A percentile compares a stretch with the other conserved stretches of the same genome.
Evolutionary conservation across 2,329 filamentous ascomycete species (phyloP).

Genomic region (Phaeosphaeriaceae sp.): DNA sequence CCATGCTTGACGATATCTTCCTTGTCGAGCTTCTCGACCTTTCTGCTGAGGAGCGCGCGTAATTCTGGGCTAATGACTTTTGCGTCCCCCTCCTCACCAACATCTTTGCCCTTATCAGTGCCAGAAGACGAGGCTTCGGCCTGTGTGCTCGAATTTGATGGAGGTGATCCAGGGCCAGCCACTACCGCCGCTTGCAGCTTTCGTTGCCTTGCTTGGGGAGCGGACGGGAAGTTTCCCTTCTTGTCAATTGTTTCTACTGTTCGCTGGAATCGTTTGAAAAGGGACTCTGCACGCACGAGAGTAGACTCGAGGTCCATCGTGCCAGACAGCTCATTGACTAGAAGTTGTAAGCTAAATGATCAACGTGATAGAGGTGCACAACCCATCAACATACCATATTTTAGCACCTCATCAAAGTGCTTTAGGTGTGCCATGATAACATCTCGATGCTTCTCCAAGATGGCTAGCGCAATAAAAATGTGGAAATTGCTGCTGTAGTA

Average conservation of each 20-base stretch:
- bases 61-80: slow-evolving; percentile 70
- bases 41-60: slow-evolving; percentile 65
- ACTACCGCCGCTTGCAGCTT: slow-evolving; percentile 49
- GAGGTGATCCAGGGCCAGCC: slow-evolving; percentile 31
- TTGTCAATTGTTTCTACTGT: slow-evolving; percentile 92
- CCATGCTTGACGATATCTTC: slow-evolving; percentile 48
- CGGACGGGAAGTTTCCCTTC: slow-evolving; percentile 79
- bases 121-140: slow-evolving; percentile 30
- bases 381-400: slow-evolving; percentile 73
- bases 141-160: slow-evolving; percentile 24
- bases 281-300: slow-evolving; percentile 82
- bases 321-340: slow-evolving; percentile 92
- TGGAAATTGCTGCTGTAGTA: slow-evolving; percentile 89
- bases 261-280: slow-evolving; percentile 87
- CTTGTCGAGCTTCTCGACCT: slow-evolving; percentile 62
- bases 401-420: slow-evolving; percentile 95
- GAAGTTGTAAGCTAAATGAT: slow-evolving; percentile 9
- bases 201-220: slow-evolving; percentile 57
- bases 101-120: slow-evolving; percentile 44
- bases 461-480: slow-evolving; percentile 90
- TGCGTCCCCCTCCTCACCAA: slow-evolving; percentile 40
- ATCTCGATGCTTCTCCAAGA: slow-evolving; percentile 93
- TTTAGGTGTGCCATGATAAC: slow-evolving; percentile 94
- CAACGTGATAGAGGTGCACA: no score
- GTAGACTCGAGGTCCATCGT: slow-evolving; percentile 90